Conservation (phyloP, 768 basidiomycete species). For the Psilocybe cyanescens region DNA sequence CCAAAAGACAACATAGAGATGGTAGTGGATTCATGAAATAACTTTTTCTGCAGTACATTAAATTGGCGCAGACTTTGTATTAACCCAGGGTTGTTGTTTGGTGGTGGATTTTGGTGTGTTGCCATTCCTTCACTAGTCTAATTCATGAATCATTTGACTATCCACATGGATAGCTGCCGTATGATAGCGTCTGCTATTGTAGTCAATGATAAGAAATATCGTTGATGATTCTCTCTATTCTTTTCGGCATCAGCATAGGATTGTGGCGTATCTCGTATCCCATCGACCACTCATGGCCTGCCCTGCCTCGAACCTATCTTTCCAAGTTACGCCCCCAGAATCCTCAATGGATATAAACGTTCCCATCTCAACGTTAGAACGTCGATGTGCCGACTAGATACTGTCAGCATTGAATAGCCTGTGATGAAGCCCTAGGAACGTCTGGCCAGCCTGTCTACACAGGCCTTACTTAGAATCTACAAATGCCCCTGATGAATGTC, state of each 20-base stretch:
- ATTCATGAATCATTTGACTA: background rate
- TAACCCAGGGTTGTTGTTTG: background rate
- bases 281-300: too few species aligned
- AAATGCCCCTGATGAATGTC: too few species aligned
- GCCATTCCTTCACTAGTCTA: too few species aligned
- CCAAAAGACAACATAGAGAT: constrained; percentile 31
- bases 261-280: background rate
- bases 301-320: too few species aligned
- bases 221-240: background rate
- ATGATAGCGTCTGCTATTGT: background rate
- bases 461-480: too few species aligned
- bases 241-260: background rate
- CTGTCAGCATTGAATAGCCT: too few species aligned
- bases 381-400: too few species aligned
- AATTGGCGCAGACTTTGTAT: background rate
- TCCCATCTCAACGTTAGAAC: background rate
- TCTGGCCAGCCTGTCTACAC: too few species aligned
- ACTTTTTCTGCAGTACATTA: background rate
- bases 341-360: background rate
- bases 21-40: background rate
- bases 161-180: background rate
- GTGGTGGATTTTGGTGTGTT: too few species aligned
- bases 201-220: background rate
- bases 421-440: too few species aligned
- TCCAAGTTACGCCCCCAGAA: too few species aligned